These are phyloP conservation scores for Candida xiaguanensis DNA, from an alignment of 805 yeast species.

Conservation along the genomic window DNA sequence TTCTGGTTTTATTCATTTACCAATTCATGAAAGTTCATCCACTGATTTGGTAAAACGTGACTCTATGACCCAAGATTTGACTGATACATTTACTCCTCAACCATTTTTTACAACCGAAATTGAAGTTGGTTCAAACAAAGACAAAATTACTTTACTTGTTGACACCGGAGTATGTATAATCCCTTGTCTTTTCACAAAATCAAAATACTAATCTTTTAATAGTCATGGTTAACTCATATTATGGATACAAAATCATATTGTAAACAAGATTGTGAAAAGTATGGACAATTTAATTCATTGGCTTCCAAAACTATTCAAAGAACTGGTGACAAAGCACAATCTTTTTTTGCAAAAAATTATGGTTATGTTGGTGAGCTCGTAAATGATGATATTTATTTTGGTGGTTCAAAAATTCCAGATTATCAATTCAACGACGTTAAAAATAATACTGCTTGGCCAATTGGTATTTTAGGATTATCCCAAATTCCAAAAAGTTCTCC, in stretches of 20 bases:
- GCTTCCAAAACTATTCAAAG: background rate
- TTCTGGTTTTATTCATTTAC: slow-evolving; percentile 1
- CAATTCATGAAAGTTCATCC: background rate
- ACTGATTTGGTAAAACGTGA: background rate
- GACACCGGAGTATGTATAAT: slow-evolving; percentile 3
- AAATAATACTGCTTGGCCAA: background rate
- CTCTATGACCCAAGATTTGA: background rate
- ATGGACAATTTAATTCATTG: background rate
- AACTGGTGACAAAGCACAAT: background rate
- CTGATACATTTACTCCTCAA: background rate
- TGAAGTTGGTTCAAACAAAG: slow-evolving; percentile 6
- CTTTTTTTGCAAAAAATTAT: background rate
- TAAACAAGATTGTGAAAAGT: background rate
- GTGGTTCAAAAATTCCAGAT: background rate
- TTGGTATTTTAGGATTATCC: slow-evolving; percentile 5
- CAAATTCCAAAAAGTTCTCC: no score
- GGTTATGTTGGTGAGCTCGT: background rate
- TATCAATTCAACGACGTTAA: background rate
- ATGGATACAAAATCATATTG: background rate
- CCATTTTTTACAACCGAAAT: background rate
- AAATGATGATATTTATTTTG: slow-evolving; percentile 1
- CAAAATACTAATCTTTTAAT: background rate
- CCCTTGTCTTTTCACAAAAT: background rate
- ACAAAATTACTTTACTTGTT: background rate
- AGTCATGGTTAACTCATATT: slow-evolving; percentile 5